Evolutionary conservation across 2,329 filamentous ascomycete genomes (phyloP).

Genomic region (Colletotrichum gigasporum): DNA sequence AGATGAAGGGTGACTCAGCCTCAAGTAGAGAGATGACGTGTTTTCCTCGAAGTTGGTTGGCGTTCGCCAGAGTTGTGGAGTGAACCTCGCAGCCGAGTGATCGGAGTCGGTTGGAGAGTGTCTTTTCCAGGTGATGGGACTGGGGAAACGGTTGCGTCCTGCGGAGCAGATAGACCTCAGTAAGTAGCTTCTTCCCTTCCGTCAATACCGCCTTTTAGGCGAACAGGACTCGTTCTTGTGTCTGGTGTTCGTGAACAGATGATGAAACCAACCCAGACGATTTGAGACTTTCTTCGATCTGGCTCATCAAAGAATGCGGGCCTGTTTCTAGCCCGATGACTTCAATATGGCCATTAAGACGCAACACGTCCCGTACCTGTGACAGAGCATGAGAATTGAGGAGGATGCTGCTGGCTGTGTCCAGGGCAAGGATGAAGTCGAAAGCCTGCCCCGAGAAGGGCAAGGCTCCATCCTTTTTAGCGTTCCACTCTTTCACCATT

Average conservation of each 20-base stretch:
- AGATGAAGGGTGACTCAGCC: conserved; percentile 13
- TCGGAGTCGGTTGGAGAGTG: background rate
- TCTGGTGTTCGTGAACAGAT: background rate
- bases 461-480: too few relatives aligned
- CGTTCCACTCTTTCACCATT: too few relatives aligned
- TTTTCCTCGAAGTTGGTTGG: background rate
- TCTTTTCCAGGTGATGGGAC: background rate
- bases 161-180: background rate
- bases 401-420: too few relatives aligned
- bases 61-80: background rate
- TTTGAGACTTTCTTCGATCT: too few relatives aligned
- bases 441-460: background rate
- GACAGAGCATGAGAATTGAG: too few relatives aligned
- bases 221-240: background rate
- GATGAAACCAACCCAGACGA: background rate
- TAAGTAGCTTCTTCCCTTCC: background rate
- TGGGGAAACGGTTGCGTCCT: background rate
- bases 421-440: too few relatives aligned
- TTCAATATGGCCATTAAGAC: too few relatives aligned
- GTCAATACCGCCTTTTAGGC: background rate
- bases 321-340: too few relatives aligned
- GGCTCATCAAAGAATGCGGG: too few relatives aligned
- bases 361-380: too few relatives aligned
- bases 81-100: background rate
- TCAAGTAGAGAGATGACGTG: conserved; percentile 30